Percentiles rank a stretch among this genome's conserved stretches.
These are phyloP conservation scores for Fusarium sp. DNA, from an alignment of 2,329 filamentous ascomycete species.

Conservation along the genomic window DNA sequence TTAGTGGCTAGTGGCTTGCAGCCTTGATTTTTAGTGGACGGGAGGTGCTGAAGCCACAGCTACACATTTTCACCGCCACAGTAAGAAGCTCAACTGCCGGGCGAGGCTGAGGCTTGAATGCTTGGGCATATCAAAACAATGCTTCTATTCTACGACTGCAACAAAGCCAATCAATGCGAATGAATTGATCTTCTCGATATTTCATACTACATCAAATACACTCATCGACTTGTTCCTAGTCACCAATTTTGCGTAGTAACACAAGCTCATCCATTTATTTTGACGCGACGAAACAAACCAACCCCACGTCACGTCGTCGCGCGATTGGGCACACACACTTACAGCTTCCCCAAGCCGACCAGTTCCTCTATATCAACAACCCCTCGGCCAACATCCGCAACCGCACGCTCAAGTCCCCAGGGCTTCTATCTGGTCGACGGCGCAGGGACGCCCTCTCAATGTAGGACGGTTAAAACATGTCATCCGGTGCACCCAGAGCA, in stretches of 20 bases:
- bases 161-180: neutral
- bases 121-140: neutral
- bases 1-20: neutral
- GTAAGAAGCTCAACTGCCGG: neutral
- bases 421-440: neutral
- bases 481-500: slow-evolving; percentile 56
- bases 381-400: neutral
- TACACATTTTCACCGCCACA: slow-evolving; percentile 32
- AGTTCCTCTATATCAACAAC: slow-evolving; percentile 18
- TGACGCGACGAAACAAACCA: slow-evolving; percentile 31
- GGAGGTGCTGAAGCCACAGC: slow-evolving; percentile 26
- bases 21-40: slow-evolving; percentile 5
- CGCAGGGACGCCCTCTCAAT: slow-evolving; percentile 43
- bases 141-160: neutral
- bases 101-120: neutral
- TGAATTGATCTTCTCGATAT: neutral
- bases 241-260: neutral
- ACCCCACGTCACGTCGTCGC: slow-evolving; percentile 44
- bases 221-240: neutral
- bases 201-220: neutral
- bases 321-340: slow-evolving; percentile 46
- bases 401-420: neutral
- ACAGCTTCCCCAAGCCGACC: slow-evolving; percentile 35
- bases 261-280: slow-evolving; percentile 5
- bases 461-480: slow-evolving; percentile 55